Base-by-base conservation (phyloP, 306 rosid genomes). In the Prinsepia uniflora region DNA sequence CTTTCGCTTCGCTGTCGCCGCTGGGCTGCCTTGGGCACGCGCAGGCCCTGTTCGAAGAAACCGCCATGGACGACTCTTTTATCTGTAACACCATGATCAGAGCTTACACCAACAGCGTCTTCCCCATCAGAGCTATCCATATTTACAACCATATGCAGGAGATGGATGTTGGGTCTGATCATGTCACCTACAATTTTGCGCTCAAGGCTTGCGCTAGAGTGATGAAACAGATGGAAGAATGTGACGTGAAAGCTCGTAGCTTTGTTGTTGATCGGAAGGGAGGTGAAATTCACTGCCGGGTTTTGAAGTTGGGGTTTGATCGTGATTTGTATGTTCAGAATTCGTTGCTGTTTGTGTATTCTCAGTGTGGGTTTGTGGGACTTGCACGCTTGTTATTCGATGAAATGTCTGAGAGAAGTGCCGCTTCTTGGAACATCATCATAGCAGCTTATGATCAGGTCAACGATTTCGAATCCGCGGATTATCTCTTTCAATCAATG, bases 341-440 rank as follows among this genome's bases (percentile, higher is more conserved):
- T 73, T 84, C 93, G 41, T 86, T 90, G 84, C 74, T 87, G 45
- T 72, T 63, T 54, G 71, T 82, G 65, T 90, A 84, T 15, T 73
- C 86, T 6, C 87, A 74, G 6, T 66, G 75, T 69, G 93, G 89
- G 64, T 70, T 42, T 19, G 77, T 85, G 53, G 66, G 20, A 0
- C 55, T 72, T 54, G 87, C 90, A 3, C 90, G 86, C 22, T 69
- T 8, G 4, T 53, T 87, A 70, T 90, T 90, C 61, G 85, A 87
- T 70, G 84, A 82, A 84, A 90, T 90, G 74, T 63, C 78, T 11
- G 67, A 73, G 49, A 82, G 71, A 61, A 82, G 82, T 49, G 74
- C 70, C 75, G 78, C 78, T 34, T 83, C 90, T 30, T 90, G 96
- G 92, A 90, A 87, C 72, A 82, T 87, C 56, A 87, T 90, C 89